These are phyloP conservation scores for Axilococcus clingmanii DNA, from an alignment of 139 green algal species.

Conservation along the genomic window DNA sequence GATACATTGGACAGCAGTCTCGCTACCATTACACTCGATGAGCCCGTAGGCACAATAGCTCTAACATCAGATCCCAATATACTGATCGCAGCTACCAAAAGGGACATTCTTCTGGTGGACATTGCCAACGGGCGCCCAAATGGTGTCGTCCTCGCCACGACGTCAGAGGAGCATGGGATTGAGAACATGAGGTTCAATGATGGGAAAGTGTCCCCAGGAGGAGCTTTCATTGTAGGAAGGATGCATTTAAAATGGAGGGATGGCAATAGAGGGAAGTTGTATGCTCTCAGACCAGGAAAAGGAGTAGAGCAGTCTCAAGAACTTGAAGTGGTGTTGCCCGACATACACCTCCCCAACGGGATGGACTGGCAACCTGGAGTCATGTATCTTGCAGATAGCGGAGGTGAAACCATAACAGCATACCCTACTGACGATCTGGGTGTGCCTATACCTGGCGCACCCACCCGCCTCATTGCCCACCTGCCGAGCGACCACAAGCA, in stretches of 20 bases:
- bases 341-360: constrained; percentile 31
- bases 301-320: not conserved
- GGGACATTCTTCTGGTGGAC: not conserved
- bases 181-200: constrained; percentile 33
- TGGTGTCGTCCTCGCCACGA: not conserved
- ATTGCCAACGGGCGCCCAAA: not conserved
- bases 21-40: constrained; percentile 1
- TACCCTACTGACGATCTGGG: constrained; percentile 22
- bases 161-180: constrained; percentile 18
- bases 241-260: constrained; percentile 35
- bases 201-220: constrained; percentile 36
- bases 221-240: constrained; percentile 26
- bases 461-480: not conserved
- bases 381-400: constrained; percentile 34
- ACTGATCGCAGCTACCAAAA: constrained; percentile 15
- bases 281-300: constrained; percentile 20
- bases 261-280: constrained; percentile 27
- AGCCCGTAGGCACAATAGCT: constrained; percentile 17
- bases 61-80: constrained; percentile 15
- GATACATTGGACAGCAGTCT: not conserved
- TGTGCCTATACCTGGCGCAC: constrained; percentile 1
- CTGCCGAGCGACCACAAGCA: constrained; percentile 1
- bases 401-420: constrained; percentile 8
- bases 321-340: not conserved
- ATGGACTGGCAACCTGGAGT: constrained; percentile 29